These are phyloP conservation scores for Pezicula rhizophila DNA, from an alignment of 2,329 filamentous ascomycete species.

Conservation along the genomic window DNA sequence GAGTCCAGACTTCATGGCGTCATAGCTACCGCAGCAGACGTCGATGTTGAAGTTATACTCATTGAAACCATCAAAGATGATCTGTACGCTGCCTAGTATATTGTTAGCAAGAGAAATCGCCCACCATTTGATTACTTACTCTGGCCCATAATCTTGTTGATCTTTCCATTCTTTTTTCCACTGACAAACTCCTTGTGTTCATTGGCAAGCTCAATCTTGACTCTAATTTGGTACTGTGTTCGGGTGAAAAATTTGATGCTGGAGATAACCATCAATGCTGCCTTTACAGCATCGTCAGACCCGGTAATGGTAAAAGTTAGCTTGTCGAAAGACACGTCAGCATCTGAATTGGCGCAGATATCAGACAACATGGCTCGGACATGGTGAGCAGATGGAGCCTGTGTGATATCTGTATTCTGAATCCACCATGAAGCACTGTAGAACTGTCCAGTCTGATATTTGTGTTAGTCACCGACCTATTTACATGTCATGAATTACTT, in stretches of 20 bases:
- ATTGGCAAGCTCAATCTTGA: constrained; percentile 97
- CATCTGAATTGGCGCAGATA: constrained; percentile 93
- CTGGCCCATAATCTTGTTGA: constrained; percentile 99
- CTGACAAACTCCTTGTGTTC: constrained; percentile 99
- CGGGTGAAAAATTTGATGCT: constrained; percentile 85
- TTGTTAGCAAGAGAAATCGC: constrained; percentile 4
- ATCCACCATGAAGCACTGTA: constrained; percentile 97
- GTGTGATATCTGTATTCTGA: constrained; percentile 64
- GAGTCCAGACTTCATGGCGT: constrained; percentile 88
- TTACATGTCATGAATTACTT: constrained; percentile 30
- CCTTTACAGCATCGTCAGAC: constrained; percentile 93
- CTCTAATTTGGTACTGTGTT: constrained; percentile 84
- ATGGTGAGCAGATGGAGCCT: constrained; percentile 58
- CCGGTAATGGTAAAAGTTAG: constrained; percentile 90
- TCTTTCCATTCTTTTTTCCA: constrained; percentile 99
- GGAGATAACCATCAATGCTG: constrained; percentile 88
- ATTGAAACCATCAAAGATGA: constrained; percentile 98
- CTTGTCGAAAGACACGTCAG: constrained; percentile 91
- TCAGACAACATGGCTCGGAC: constrained; percentile 88
- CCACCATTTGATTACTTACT: constrained; percentile 44
- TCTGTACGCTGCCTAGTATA: constrained; percentile 76
- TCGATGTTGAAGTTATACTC: constrained; percentile 99
- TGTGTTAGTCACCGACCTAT: constrained; percentile 18
- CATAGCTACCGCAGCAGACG: constrained; percentile 85
- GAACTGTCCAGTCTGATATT: constrained; percentile 77